phyloP scores from a whole-genome alignment of 768 basidiomycete species.

The Tephrocybe sp. region DNA sequence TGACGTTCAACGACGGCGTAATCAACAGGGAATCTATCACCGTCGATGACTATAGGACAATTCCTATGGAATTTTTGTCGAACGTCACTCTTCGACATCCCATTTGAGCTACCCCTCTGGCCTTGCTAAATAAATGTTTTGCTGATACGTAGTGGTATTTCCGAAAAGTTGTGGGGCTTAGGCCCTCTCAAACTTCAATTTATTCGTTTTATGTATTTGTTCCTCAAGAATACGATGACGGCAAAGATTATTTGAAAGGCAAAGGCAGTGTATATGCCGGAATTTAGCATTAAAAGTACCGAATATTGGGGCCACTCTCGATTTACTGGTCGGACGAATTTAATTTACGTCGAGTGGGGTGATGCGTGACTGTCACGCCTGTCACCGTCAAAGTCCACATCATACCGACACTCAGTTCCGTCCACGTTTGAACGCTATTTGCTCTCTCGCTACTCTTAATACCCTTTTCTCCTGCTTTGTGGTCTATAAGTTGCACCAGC shows the following conservation, averaged over 20 bases:
- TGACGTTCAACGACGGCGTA: conserved; percentile 39
- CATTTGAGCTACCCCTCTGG: conserved; percentile 15
- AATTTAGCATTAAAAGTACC: too few relatives aligned
- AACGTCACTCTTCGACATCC: conserved; percentile 31
- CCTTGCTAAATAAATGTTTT: not conserved
- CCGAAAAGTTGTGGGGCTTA: too few relatives aligned
- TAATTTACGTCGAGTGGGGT: too few relatives aligned
- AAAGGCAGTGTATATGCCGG: too few relatives aligned
- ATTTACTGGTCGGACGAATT: too few relatives aligned
- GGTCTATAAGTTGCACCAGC: conserved; percentile 17
- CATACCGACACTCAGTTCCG: not conserved
- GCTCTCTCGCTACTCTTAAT: conserved; percentile 5
- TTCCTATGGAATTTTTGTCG: conserved; percentile 36
- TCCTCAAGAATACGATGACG: too few relatives aligned
- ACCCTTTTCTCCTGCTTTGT: conserved; percentile 9
- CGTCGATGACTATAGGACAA: conserved; percentile 41
- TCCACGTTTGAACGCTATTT: conserved; percentile 12
- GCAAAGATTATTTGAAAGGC: too few relatives aligned
- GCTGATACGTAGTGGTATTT: conserved; percentile 10
- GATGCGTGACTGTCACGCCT: conserved; percentile 12
- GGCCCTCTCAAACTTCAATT: too few relatives aligned
- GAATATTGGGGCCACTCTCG: too few relatives aligned
- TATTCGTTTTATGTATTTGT: too few relatives aligned
- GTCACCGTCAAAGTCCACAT: conserved; percentile 11
- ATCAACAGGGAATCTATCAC: conserved; percentile 30